Base-by-base conservation (phyloP, 2,329 filamentous ascomycete genomes). In the Fusarium transvaalense region DNA sequence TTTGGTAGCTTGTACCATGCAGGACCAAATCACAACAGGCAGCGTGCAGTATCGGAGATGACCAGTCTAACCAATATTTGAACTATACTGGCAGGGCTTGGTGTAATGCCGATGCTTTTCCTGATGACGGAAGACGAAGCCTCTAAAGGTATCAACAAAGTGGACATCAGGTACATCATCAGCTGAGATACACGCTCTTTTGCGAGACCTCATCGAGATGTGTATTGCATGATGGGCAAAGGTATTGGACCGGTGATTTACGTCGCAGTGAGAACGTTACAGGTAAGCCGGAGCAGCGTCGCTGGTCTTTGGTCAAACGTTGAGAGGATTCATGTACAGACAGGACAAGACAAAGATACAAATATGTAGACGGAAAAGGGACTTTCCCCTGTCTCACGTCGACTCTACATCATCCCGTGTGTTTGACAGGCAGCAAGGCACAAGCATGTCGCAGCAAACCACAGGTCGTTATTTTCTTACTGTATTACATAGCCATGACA, bases 171-270 rank as follows among this genome's bases (percentile, higher is more conserved):
- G 60, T 63, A 63, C 56, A 69, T 66, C 25, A 67, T 42, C 47
- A 56, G 31, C 45, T 61, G 68, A 72, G 58, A 43, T 61, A 42
- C 50, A 66, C 19, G 34, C 62, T 58, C 57, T 48, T 68, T 54
- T 64, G 59, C 64, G 59, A 71, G 53, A 66, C 52, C 15, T 48
- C 47, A 69, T 69, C 52, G 66, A 69, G 61, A 66, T 69, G 58
- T 23, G 10, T 13, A 42, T 57, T 66, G 19, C 48, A 59, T 66
- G 48, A 46, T 53, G 39, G 21, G 29, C 63, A 47, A 52, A 62
- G 53, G 42, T 56, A 19, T 53, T 59, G 41, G 31, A 25, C 66
- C 45, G 66, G 45, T 34, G 31, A 35, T 45, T 43, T 37, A 31
- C 32, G 39, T 46, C 23, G 50, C 6, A 56, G 35, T 19, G 25